A percentile compares a stretch with the other conserved stretches of the same genome.
These are phyloP conservation scores for Fusarium coffeatum DNA, from an alignment of 2,329 filamentous ascomycete species.

Conservation along the genomic window DNA sequence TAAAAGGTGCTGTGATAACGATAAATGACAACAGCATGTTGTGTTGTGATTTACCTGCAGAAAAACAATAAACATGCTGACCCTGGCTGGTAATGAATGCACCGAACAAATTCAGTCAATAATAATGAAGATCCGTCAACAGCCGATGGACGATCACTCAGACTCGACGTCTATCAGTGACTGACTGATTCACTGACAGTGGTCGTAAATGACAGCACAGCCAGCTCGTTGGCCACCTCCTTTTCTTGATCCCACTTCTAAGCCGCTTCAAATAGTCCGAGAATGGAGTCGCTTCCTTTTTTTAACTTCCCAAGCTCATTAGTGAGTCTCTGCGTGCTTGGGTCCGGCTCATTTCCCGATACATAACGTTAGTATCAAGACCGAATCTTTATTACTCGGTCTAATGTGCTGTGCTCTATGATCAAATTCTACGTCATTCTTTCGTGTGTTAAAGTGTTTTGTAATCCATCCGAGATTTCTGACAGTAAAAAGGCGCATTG, in stretches of 20 bases:
- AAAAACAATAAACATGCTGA: background rate
- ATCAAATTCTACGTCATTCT: slow-evolving; percentile 2
- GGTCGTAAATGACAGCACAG: background rate
- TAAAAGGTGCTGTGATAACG: background rate
- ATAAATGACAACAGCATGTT: background rate
- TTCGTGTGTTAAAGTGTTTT: background rate
- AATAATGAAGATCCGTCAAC: slow-evolving; percentile 20
- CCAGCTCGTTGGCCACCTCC: slow-evolving; percentile 31
- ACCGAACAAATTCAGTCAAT: background rate
- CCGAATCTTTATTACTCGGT: background rate
- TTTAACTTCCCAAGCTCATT: background rate
- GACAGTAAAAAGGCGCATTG: background rate
- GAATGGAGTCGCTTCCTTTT: slow-evolving; percentile 9
- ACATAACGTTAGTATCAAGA: background rate
- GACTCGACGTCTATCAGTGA: background rate
- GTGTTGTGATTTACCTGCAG: slow-evolving; percentile 9
- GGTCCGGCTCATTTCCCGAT: slow-evolving; percentile 11
- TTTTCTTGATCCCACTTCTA: slow-evolving; percentile 35
- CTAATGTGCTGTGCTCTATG: background rate
- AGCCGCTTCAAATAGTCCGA: slow-evolving; percentile 16
- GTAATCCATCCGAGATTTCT: background rate
- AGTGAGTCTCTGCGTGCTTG: background rate
- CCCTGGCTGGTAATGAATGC: background rate
- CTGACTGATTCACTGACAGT: background rate
- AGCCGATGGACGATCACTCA: slow-evolving; percentile 14